Evolutionary conservation across 1,284 basidiomycete genomes (phyloP), one percentile per base, ranked within the genome.

Genomic region (Tetrapyrgos nigripes): DNA sequence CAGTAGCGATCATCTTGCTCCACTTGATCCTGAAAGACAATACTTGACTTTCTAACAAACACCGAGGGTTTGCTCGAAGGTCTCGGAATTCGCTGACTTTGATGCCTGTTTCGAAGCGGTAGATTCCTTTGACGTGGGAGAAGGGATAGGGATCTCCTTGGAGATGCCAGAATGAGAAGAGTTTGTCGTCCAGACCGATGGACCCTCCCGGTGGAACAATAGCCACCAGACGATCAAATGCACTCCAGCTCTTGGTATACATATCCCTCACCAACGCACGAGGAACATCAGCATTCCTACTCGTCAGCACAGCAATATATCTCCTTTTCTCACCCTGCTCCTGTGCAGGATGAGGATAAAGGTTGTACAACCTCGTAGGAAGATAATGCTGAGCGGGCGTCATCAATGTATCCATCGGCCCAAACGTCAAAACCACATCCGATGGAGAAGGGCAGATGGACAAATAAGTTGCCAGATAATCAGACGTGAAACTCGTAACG

Each of bases 161-260:
- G 5, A 93, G 80, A 60, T 92, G 82, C 89, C 91, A 94, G 79
- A 92, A 93, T 59, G 88, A 89, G 73, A 93, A 94, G 2, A 93
- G 81, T 70, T 94, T 94, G 75, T 94, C 91, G 66, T 94, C 92
- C 52, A 94, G 84, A 8, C 92, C 92, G 56, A 94, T 93, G 0
- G 89, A 91, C 3, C 92, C 92, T 17, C 92, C 92, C 1, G 92
- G 92, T 14, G 92, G 91, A 1, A 94, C 91, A 63, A 94, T 92
- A 2, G 90, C 91, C 3, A 92, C 87, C 4, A 94, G 80, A 19
- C 92, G 84, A 70, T 92, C 89, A 65, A 94, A 94, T 3, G 91
- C 91, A 68, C 88, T 91, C 92, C 92, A 94, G 58, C 89, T 92
- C 73, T 94, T 94, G 44, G 91, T 93, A 70, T 94, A 94, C 88